Base-by-base conservation (phyloP, 1,139 yeast genomes). In the Kodamaea sp. region DNA sequence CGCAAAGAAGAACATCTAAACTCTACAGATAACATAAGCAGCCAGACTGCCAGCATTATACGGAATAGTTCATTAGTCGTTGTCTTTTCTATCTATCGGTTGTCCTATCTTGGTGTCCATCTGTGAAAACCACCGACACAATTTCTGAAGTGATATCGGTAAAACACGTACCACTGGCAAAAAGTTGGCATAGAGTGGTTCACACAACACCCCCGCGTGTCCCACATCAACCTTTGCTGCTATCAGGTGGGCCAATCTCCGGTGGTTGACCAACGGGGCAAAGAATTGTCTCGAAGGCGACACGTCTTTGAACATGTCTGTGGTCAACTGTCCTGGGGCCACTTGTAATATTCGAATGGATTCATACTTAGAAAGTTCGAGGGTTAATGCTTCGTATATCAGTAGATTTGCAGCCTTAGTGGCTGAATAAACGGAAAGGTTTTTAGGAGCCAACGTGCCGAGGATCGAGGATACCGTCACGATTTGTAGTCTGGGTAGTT, bases 371-470 rank as follows among this genome's bases (percentile, higher is more conserved):
- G 46, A 41, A 11, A 70, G 38, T 47, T 84, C 94, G 38, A 69
- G 72, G 1, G 72, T 53, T 28, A 80, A 50, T 0, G 84, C 72
- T 41, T 83, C 87, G 44, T 80, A 83, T 3, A 79, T 51, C 44
- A 80, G 78, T 5, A 74, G 66, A 13, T 75, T 45, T 0, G 87
- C 78, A 1, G 87, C 80, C 51, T 85, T 85, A 9, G 87, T 66
- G 0, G 84, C 80, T 0, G 87, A 72, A 52, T 83, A 84, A 2
- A 76, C 53, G 2, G 88, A 74, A 8, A 84, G 70, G 44, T 79
- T 76, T 8, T 73, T 73, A 0, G 96, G 95, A 0, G 90, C 83
- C 13, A 85, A 63, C 4, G 73, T 62, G 0, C 95, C 95, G 19
- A 88, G 58, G 0, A 84, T 74, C 1, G 94, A 84, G 1, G 94